Evolutionary conservation across 768 basidiomycete genomes (phyloP).

Genomic region (Lepiota subincarnata): DNA sequence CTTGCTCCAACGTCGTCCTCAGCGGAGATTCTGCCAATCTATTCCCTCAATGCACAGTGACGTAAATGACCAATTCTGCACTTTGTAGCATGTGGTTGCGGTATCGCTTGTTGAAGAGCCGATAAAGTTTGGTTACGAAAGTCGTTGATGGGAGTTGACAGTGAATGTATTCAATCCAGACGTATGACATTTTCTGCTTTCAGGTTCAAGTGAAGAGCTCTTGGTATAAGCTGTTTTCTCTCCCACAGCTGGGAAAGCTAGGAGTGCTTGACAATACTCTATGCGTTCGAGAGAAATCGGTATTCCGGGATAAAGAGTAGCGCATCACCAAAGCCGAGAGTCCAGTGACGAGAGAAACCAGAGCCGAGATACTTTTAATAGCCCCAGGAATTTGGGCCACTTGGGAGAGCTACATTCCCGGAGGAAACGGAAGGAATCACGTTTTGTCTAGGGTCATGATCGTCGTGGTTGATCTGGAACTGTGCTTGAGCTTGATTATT

Average conservation of each 20-base stretch:
- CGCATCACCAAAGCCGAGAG: too few species aligned
- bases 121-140: too few species aligned
- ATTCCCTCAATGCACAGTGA: slow-evolving; percentile 36
- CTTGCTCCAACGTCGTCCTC: slow-evolving; percentile 52
- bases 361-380: neutral
- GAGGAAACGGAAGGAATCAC: neutral
- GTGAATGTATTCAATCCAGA: too few species aligned
- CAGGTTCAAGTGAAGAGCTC: neutral
- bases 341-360: too few species aligned
- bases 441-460: neutral
- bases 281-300: too few species aligned
- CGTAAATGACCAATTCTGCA: too few species aligned
- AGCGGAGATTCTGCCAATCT: slow-evolving; percentile 39
- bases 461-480: neutral
- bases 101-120: neutral
- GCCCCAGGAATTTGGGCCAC: neutral
- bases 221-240: neutral
- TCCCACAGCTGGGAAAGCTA: too few species aligned
- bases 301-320: too few species aligned
- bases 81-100: neutral
- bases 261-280: too few species aligned
- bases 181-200: too few species aligned
- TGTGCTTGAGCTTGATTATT: neutral
- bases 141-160: too few species aligned
- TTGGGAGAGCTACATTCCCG: neutral